Evolutionary conservation across 805 yeast species (phyloP).

Genomic region (Lipomyces oligophaga): DNA sequence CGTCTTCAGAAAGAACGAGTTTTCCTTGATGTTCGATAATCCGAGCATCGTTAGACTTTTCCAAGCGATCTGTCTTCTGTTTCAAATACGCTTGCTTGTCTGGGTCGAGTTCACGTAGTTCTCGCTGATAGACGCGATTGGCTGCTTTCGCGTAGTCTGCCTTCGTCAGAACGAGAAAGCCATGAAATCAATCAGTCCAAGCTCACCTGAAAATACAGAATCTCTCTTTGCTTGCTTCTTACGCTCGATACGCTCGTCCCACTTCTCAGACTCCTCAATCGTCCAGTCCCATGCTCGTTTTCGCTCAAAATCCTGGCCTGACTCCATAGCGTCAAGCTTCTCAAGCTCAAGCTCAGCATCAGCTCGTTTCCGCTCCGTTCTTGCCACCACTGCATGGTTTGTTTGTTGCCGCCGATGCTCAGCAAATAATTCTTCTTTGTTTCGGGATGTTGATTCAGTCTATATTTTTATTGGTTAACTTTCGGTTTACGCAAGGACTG

Average conservation of each 20-base stretch:
- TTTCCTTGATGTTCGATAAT: slow-evolving; percentile 30
- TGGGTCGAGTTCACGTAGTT: slow-evolving; percentile 41
- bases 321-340: slow-evolving; percentile 38
- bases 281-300: slow-evolving; percentile 53
- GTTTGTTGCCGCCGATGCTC: slow-evolving; percentile 27
- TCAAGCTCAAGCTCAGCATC: slow-evolving; percentile 43
- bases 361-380: slow-evolving; percentile 35
- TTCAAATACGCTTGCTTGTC: slow-evolving; percentile 44
- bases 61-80: slow-evolving; percentile 36
- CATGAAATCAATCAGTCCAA: background rate
- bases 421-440: slow-evolving; percentile 26
- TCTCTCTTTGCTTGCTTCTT: slow-evolving; percentile 34
- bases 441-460: slow-evolving; percentile 24
- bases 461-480: background rate
- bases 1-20: slow-evolving; percentile 23
- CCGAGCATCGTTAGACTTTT: slow-evolving; percentile 30
- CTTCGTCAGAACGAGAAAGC: background rate
- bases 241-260: slow-evolving; percentile 47
- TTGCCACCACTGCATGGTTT: slow-evolving; percentile 22
- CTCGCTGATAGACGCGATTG: slow-evolving; percentile 55
- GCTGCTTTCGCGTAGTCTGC: slow-evolving; percentile 55
- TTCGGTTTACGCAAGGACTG: background rate
- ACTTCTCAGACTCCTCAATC: slow-evolving; percentile 59
- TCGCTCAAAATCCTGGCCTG: slow-evolving; percentile 44
- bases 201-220: slow-evolving; percentile 41